phyloP scores from a whole-genome alignment of 768 basidiomycete species.

The Panus rudis region DNA sequence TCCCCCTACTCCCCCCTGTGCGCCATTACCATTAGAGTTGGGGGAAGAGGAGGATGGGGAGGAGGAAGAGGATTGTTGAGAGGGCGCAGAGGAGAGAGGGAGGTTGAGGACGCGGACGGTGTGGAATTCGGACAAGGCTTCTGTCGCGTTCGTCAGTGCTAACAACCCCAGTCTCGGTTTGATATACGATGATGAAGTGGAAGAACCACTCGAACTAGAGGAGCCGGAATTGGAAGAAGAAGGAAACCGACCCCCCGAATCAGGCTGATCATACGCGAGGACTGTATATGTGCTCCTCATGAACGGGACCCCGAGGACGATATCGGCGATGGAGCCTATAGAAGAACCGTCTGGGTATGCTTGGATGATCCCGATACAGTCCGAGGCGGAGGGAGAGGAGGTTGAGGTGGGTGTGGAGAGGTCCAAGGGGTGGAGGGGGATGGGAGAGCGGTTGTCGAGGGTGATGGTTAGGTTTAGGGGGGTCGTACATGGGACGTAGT shows the following conservation, averaged over 20 bases:
- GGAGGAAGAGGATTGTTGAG: not conserved
- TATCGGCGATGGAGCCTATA: conserved; percentile 43
- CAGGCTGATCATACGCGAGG: conserved; percentile 54
- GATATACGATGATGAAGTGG: conserved; percentile 21
- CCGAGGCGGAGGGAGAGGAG: conserved; percentile 33
- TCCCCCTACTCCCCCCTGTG: not conserved
- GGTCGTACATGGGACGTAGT: conserved; percentile 66
- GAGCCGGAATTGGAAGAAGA: conserved; percentile 12
- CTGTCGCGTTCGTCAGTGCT: conserved; percentile 51
- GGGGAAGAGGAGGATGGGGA: not conserved
- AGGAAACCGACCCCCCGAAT: conserved; percentile 39
- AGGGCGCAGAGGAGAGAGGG: conserved; percentile 32
- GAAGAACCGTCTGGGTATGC: conserved; percentile 36
- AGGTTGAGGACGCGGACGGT: conserved; percentile 61
- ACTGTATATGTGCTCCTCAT: conserved; percentile 73
- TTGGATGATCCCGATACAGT: conserved; percentile 68
- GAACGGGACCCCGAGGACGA: conserved; percentile 76
- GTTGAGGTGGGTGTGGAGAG: conserved; percentile 33
- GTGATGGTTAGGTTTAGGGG: conserved; percentile 70
- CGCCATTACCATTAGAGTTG: conserved; percentile 1
- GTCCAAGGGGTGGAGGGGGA: conserved; percentile 72
- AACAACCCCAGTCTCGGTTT: conserved; percentile 53
- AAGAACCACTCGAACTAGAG: conserved; percentile 9
- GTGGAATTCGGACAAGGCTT: conserved; percentile 61
- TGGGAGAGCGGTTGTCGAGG: conserved; percentile 46